Percentiles rank a stretch among this genome's conserved stretches.
Evolutionary conservation across 371 early-diverging fungal genomes (phyloP).

Genomic region (Circinella umbellata): DNA sequence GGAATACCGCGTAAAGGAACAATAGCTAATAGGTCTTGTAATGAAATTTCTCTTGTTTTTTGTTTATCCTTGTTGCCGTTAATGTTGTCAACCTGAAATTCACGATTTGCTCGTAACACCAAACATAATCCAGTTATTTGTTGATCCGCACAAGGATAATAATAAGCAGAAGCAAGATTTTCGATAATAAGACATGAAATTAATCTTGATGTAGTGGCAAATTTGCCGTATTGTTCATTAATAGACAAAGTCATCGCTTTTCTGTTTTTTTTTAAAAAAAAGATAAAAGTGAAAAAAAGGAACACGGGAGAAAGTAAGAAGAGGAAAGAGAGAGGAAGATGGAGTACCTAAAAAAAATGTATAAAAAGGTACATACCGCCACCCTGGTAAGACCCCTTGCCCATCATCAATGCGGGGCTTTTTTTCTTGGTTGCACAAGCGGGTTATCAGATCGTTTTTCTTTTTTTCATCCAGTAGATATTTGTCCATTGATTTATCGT

Average conservation of each 20-base stretch:
- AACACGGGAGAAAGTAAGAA: background rate
- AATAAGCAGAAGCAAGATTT: constrained; percentile 50
- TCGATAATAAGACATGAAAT: constrained; percentile 67
- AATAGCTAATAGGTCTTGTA: constrained; percentile 32
- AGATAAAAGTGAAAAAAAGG: background rate
- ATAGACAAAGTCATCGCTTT: background rate
- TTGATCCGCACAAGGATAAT: constrained; percentile 21
- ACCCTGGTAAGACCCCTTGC: no score
- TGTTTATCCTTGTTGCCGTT: background rate
- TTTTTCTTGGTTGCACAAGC: background rate
- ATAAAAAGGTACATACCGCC: no score
- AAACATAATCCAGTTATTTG: constrained; percentile 3
- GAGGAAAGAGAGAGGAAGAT: background rate
- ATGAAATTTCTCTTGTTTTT: background rate
- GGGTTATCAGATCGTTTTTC: background rate
- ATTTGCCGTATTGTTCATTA: constrained; percentile 40
- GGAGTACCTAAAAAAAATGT: no score
- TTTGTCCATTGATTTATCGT: no score
- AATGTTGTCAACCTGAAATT: background rate
- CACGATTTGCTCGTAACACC: constrained; percentile 1
- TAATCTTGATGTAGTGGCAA: constrained; percentile 66
- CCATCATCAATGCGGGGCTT: constrained; percentile 4
- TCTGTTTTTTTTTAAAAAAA: no score
- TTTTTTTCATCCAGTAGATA: no score
- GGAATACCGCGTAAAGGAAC: constrained; percentile 50